Percentiles rank a stretch among this genome's conserved stretches.
Evolutionary conservation across 441 rosid species (phyloP).

Genomic region (Erodium trifolium): DNA sequence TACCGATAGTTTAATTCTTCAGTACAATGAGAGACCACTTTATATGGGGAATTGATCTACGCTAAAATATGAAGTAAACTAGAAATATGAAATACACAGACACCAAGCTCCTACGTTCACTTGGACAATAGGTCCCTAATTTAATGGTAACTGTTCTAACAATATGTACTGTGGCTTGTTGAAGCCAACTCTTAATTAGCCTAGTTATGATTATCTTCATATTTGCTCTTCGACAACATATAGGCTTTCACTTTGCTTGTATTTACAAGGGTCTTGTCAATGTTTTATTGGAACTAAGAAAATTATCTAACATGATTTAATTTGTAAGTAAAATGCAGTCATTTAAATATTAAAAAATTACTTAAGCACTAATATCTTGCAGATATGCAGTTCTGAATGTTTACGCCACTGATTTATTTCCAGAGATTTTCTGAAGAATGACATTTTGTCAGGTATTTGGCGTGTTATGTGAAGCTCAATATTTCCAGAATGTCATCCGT

Average conservation of each 20-base stretch:
- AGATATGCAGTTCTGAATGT: conserved; percentile 4
- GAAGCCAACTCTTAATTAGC: neutral
- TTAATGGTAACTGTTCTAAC: no score
- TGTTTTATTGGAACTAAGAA: neutral
- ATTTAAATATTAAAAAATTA: neutral
- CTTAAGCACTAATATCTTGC: neutral
- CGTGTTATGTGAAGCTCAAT: conserved; percentile 91
- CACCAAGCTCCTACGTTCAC: no score
- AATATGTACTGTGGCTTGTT: neutral
- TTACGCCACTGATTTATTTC: neutral
- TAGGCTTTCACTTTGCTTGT: neutral
- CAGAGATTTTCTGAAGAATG: conserved; percentile 10
- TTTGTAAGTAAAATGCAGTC: neutral
- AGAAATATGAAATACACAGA: no score
- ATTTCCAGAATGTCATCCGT: conserved; percentile 96
- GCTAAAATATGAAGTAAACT: no score
- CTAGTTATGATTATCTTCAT: neutral
- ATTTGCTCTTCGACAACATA: conserved; percentile 1
- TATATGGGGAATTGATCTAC: no score
- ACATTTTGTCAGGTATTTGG: conserved; percentile 64
- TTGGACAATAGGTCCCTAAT: no score
- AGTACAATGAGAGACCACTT: no score
- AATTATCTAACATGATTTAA: neutral
- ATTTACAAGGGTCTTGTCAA: neutral
- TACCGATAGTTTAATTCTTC: no score